Evolutionary conservation across 345 rosid genomes (phyloP), one percentile per base, ranked within the genome.

Genomic region (Clarkia xantiana): DNA sequence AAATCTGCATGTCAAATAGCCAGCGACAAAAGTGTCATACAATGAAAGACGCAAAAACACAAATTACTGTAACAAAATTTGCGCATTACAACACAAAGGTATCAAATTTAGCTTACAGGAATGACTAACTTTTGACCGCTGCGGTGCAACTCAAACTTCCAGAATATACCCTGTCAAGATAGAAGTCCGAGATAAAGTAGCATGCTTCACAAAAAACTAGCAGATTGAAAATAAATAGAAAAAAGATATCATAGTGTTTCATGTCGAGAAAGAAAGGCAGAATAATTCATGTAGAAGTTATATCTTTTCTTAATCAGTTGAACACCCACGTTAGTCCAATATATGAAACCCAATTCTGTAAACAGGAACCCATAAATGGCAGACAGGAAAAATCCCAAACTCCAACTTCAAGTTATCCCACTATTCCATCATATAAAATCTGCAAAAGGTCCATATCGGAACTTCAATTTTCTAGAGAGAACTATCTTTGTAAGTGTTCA

Each of bases 61-160:
- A n/a, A 34, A 52, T 20, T 14, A n/a, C 1, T 9, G 34, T 18
- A 14, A 22, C 12, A 46, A 10, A 9, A 14, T 13, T 34, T 0
- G 17, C 40, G 2, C 18, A 38, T 13, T 20, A 14, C 14, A 18
- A 48, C 34, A 20, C 14, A 47, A 48, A 48, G 39, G n/a, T 23
- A 25, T 12, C 34, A 55, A 57, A 22, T 25, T 61, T 34, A 51
- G 48, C 98, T 75, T 70, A 93, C 97, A 6, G 94, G 99, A 65
- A 93, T 62, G 54, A 84, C 70, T 59, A 93, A 69, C 72, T 84
- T 93, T 62, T 93, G 99, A 45, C 82, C 77, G 25, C 91, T 90
- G 39, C 88, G 88, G 49, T 57, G 84, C 67, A 80, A 71, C 67
- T 93, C 99, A 57, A 93, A 65, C 69, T 69, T 87, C 99, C 97